phyloP scores from a whole-genome alignment of 108 stramenopile genomes.

The Poteriospumella lacustris region DNA sequence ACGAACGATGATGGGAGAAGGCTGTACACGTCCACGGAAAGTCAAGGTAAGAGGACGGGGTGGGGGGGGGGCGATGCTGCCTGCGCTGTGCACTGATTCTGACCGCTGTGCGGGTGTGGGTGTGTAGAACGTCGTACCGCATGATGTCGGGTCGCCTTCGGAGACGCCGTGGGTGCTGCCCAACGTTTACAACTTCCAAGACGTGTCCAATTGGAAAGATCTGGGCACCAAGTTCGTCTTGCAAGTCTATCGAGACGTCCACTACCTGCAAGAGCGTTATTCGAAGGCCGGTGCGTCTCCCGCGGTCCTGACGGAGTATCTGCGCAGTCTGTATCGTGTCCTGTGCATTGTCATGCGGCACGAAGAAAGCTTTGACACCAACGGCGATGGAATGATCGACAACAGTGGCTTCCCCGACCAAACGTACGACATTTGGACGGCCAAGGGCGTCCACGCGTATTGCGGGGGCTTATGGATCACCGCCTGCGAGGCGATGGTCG shows the following conservation, averaged over 20 bases:
- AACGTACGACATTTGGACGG: constrained; percentile 51
- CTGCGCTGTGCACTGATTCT: not conserved
- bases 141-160: constrained; percentile 38
- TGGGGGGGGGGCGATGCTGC: not conserved
- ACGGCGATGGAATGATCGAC: constrained; percentile 42
- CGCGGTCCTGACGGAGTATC: constrained; percentile 1
- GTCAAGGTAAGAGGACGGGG: constrained; percentile 1
- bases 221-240: constrained; percentile 41
- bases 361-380: constrained; percentile 16
- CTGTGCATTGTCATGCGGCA: constrained; percentile 18
- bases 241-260: constrained; percentile 16
- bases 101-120: not conserved
- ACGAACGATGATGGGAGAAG: constrained; percentile 32
- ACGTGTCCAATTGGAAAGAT: constrained; percentile 50
- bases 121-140: constrained; percentile 28
- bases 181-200: constrained; percentile 47
- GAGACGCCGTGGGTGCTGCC: constrained; percentile 30
- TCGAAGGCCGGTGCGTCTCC: not conserved
- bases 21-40: constrained; percentile 30
- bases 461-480: constrained; percentile 49
- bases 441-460: constrained; percentile 38
- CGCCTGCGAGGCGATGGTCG: constrained; percentile 35
- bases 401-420: constrained; percentile 49
- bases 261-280: not conserved
- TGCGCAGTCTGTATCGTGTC: constrained; percentile 31